Evolutionary conservation across 805 yeast species (phyloP), one percentile per base, ranked within the genome.

Genomic region (Phaffomyces thermotolerans): DNA sequence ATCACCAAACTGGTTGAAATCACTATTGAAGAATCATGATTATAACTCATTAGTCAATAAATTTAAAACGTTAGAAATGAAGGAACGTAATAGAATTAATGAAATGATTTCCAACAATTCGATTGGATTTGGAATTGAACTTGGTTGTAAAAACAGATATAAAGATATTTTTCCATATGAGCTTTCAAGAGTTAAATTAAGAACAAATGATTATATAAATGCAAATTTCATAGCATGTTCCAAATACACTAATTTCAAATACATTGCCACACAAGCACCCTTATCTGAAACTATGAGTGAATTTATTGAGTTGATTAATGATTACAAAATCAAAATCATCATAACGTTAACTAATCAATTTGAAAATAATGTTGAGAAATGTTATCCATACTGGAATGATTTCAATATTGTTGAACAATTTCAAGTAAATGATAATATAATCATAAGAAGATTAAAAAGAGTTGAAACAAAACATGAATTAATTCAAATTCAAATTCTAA

Each of bases 191-290:
- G 96, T 91, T 12, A 76, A 75, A 46, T 65, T 86, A 38, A 60
- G 63, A 43, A 8, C 41, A 37, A 60, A 67, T 43, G 14, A 35
- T 59, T 90, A 90, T 60, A 87, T 90, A 54, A 90, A 90, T 64
- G 99, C 98, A 0, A 86, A 90, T 22, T 84, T 86, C 64, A 63
- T 86, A 38, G 50, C 50, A 10, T 53, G 59, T 23, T 57, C 59
- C 24, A 44, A 45, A 2, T 23, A 51, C 8, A 41, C 52, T 2
- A 40, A 54, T 6, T 46, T 64, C 34, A 71, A 73, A 34, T 84
- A 82, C 57, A 85, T 90, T 53, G 96, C 95, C 0, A 76, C 95
- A 1, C 96, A 91, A 61, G 99, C 96, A 2, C 99, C 99, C 3
- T 62, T 85, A 46, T 60, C 59, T 3, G 72, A 73, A 33, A 91